Evolutionary conservation across 345 rosid genomes (phyloP), one percentile per base, ranked within the genome.

Genomic region (Aurinia saxatilis): DNA sequence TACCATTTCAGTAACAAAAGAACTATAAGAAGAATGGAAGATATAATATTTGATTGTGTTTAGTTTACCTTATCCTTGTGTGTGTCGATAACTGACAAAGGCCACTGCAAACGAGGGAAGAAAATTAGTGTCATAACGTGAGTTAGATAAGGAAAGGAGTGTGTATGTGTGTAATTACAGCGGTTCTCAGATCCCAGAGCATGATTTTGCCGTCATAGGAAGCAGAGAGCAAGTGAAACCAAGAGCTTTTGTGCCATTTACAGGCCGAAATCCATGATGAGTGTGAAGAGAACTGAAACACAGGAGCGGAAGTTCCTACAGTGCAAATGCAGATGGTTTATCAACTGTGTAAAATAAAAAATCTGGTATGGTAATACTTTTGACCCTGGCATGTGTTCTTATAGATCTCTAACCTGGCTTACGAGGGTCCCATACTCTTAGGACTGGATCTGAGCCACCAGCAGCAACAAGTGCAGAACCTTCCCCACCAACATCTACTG

Each of bases 181-280:
- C 97, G 37, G 99, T 95, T 78, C 99, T 88, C n/a, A 90, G 80
- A 84, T 90, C 99, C 99, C 99, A 95, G 56, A 90, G 70, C 97
- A 90, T 95, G 60, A 95, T 81, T 83, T 90, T 90, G 73, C 99
- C 99, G 60, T 95, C 99, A 70, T 87, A 88, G n/a, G 95, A 90
- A 44, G 97, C 86, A 10, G 99, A 80, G 37, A 95, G 85, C 50
- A 90, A 79, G 75, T 95, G 99, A 72, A 81, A 79, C 82, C 79
- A 80, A 4, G 99, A 88, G 65, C 75, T 68, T n/a, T 63, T 39
- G 65, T 90, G 97, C 97, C 99, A 95, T 76, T 88, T 90, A 88
- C 95, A 88, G 18, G 95, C 79, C 0, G 97, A 86, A 58, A 95
- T 84, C 99, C 97, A 95, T 57, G 97, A 90, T 57, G 59, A 34